Percentiles rank a stretch among this genome's conserved stretches.
phyloP scores from a whole-genome alignment of 345 rosid genomes.

The Conringia planisiliqua region DNA sequence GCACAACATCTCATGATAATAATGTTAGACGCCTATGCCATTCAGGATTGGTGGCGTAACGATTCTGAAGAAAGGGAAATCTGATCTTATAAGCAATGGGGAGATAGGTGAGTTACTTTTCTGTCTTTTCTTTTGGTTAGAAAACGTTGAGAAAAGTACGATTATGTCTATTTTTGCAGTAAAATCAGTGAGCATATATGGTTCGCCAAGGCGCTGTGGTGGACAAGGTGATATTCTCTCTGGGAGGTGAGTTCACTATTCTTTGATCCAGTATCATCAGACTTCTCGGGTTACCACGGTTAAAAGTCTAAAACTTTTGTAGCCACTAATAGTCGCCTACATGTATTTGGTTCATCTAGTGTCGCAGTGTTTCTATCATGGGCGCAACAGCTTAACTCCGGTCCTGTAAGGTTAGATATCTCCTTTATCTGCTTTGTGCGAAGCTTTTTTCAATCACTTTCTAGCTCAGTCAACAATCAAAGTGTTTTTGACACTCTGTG shows the following conservation, averaged over 20 bases:
- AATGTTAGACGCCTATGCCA: neutral
- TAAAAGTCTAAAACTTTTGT: neutral
- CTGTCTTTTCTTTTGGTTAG: neutral
- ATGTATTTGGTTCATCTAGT: conserved; percentile 37
- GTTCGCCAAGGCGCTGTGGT: conserved; percentile 93
- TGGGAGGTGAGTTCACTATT: conserved; percentile 58
- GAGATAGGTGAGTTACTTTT: conserved; percentile 50
- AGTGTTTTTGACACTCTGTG: neutral
- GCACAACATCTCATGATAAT: neutral
- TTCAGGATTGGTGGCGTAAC: conserved; percentile 89
- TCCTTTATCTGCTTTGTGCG: neutral
- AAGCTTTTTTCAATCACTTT: neutral
- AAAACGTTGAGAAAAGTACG: neutral
- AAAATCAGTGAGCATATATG: conserved; percentile 68
- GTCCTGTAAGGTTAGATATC: conserved; percentile 46
- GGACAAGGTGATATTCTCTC: conserved; percentile 98
- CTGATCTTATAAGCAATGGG: conserved; percentile 81
- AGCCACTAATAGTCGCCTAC: conserved; percentile 1
- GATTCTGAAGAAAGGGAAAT: conserved; percentile 76
- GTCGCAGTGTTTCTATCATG: conserved; percentile 87
- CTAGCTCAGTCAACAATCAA: neutral
- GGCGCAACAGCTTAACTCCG: conserved; percentile 50
- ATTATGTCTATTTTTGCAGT: conserved; percentile 42
- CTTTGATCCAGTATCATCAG: neutral
- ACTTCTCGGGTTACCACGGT: neutral